These are phyloP conservation scores for Xylariaceae sp. DNA, from an alignment of 2,329 filamentous ascomycete species.

Conservation along the genomic window DNA sequence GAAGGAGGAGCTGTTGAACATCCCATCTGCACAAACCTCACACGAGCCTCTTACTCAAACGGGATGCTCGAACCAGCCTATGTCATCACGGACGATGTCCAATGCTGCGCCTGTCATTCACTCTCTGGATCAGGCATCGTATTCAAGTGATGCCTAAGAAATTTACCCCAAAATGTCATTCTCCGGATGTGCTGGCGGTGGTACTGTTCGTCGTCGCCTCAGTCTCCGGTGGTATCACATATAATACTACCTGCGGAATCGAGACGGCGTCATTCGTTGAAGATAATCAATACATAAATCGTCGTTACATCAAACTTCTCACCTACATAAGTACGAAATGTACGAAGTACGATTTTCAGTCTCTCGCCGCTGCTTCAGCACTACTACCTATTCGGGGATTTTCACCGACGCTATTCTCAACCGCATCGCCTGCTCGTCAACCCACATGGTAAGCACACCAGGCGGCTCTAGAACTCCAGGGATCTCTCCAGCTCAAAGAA, in stretches of 20 bases:
- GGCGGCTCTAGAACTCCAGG: not conserved
- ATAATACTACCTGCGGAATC: too few relatives aligned
- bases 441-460: not conserved
- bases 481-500: not conserved
- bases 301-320: too few relatives aligned
- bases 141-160: not conserved
- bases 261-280: too few relatives aligned
- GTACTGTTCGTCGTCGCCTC: not conserved
- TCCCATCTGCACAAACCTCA: too few relatives aligned
- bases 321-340: too few relatives aligned
- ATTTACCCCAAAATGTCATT: not conserved
- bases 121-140: not conserved
- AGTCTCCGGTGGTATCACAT: too few relatives aligned
- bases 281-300: too few relatives aligned
- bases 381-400: not conserved
- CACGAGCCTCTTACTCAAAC: too few relatives aligned
- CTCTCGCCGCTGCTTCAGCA: not conserved
- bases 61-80: not conserved
- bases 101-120: not conserved
- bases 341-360: not conserved
- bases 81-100: not conserved
- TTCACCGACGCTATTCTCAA: not conserved
- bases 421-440: not conserved
- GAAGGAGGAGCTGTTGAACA: too few relatives aligned
- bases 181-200: not conserved